Evolutionary conservation across 148 eudicot species (phyloP), one percentile per base, ranked within the genome.

Genomic region (Diospyros lotus): DNA sequence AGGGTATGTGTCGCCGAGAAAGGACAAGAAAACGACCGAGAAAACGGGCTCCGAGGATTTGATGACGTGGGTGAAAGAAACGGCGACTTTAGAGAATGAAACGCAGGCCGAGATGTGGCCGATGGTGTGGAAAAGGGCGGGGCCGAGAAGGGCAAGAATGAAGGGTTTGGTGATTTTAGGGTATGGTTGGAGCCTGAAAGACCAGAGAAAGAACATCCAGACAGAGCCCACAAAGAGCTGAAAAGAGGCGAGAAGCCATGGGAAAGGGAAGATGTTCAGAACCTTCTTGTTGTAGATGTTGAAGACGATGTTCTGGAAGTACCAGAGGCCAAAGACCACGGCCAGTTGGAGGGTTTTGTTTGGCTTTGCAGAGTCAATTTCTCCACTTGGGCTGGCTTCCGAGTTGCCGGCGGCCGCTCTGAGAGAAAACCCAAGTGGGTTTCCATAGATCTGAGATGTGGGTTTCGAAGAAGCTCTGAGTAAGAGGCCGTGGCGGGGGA

Each of bases 91-190:
- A 0, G 98, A 94, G 76, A 94, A 92, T 9, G 97, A 92, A 45
- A 92, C 98, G 66, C 96, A 90, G 4, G 95, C 95, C 4, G 97
- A 90, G 52, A 92, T 92, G 81, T 92, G 98, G 17, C 96, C 96
- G 50, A 94, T 81, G 1, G 98, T 92, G 88, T 94, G 97, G 73
- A 91, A 94, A 5, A 94, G 81, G 2, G 98, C 95, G 64, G 95
- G 98, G 17, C 90, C 93, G 63, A 94, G 90, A 58, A 91, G 84
- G 4, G 95, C 89, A 48, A 86, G 6, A 3, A 94, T 80, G 76
- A 91, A 94, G 0, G 93, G 83, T 50, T 90, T 94, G 10, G 92
- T 79, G 73, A 94, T 84, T 69, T 94, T 88, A 1, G 98, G 98
- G 54, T 85, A 73, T 5, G 97, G 90, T 73, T 94, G 95, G 61